Percentiles rank a stretch among this genome's conserved stretches.
Evolutionary conservation across 2,329 filamentous ascomycete species (phyloP).

Genomic region (Penicillium decumbens): DNA sequence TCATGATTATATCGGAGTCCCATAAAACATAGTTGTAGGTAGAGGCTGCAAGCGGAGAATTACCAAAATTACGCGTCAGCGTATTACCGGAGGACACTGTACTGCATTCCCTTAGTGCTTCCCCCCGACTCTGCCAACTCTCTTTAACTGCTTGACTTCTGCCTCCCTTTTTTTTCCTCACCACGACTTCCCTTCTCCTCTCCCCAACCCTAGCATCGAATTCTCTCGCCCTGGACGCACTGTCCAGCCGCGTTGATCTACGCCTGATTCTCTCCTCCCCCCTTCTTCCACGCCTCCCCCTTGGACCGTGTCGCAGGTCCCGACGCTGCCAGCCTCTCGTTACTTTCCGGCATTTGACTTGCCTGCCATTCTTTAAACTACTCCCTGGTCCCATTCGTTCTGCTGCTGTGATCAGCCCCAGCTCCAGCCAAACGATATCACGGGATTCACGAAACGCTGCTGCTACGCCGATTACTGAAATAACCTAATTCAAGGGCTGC

Average conservation of each 20-base stretch:
- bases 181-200: constrained; percentile 6
- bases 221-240: constrained; percentile 21
- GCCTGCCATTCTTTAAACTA: constrained; percentile 22
- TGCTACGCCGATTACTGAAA: not conserved
- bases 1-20: not conserved
- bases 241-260: constrained; percentile 24
- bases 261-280: constrained; percentile 1
- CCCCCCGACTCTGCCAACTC: not conserved
- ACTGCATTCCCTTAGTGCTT: not conserved
- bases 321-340: constrained; percentile 37
- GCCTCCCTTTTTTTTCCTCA: constrained; percentile 14
- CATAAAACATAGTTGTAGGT: not conserved
- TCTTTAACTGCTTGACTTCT: not conserved
- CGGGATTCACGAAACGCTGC: constrained; percentile 6
- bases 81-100: constrained; percentile 9
- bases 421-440: constrained; percentile 6
- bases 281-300: constrained; percentile 3
- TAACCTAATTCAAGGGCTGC: not conserved
- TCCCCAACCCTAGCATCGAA: constrained; percentile 6
- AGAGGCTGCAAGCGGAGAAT: not conserved
- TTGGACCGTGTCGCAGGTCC: constrained; percentile 30
- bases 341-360: constrained; percentile 25
- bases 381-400: constrained; percentile 12
- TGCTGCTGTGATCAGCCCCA: constrained; percentile 3
- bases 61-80: not conserved